phyloP scores from a whole-genome alignment of 257 asterid species.

The Prunella vulgaris region DNA sequence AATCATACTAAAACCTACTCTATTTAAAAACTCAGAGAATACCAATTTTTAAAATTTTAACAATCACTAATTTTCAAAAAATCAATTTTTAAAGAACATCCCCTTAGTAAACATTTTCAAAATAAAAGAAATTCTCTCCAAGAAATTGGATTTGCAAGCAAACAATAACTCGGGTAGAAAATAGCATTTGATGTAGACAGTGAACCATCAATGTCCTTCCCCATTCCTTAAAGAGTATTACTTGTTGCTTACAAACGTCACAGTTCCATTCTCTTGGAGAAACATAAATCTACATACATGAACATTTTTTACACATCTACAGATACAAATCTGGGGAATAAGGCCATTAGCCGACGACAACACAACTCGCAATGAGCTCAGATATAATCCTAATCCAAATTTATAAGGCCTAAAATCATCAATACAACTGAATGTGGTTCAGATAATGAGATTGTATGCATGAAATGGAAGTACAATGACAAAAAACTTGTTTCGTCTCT shows the following conservation, averaged over 20 bases:
- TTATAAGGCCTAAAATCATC: conserved; percentile 4
- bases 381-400: not conserved
- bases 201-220: not conserved
- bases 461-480: not conserved
- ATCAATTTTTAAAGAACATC: too few species aligned
- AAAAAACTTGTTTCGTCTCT: not conserved
- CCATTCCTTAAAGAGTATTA: not conserved
- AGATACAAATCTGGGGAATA: conserved; percentile 2
- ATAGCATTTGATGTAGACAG: too few species aligned
- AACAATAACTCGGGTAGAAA: too few species aligned
- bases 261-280: not conserved
- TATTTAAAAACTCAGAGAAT: too few species aligned
- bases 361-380: not conserved
- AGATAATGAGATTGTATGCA: not conserved
- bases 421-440: conserved; percentile 7
- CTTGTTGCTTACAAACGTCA: not conserved
- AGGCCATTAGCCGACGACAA: not conserved
- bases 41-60: too few species aligned
- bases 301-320: conserved; percentile 20
- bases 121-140: too few species aligned
- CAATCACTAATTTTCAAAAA: too few species aligned
- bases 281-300: conserved; percentile 15
- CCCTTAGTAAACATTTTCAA: too few species aligned
- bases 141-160: too few species aligned
- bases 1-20: too few species aligned